These are phyloP conservation scores for Hyphopichia buzzinii DNA, from an alignment of 1,139 yeast species.

Conservation along the genomic window DNA sequence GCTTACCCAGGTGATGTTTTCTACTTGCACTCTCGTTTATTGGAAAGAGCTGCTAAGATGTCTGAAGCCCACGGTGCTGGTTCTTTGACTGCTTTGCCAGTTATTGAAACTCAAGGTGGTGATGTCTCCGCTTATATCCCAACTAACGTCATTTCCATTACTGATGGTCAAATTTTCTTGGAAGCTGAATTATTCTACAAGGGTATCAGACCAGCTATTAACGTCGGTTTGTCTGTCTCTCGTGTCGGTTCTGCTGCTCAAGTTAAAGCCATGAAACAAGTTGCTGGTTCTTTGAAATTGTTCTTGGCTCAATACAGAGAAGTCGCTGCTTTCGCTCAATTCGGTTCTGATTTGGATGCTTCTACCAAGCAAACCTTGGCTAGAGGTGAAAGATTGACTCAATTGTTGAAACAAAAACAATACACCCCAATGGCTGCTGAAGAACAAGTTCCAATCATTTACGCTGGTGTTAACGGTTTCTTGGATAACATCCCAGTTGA, in stretches of 20 bases:
- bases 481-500: constrained; percentile 84
- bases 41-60: constrained; percentile 98
- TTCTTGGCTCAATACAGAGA: constrained; percentile 99
- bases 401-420: constrained; percentile 97
- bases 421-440: constrained; percentile 96
- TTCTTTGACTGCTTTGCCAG: constrained; percentile 93
- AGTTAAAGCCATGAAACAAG: constrained; percentile 99
- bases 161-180: constrained; percentile 97
- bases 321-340: constrained; percentile 99
- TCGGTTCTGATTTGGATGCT: constrained; percentile 99
- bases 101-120: constrained; percentile 99
- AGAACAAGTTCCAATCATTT: constrained; percentile 98
- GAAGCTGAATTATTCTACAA: constrained; percentile 99
- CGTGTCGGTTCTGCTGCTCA: constrained; percentile 99
- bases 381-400: constrained; percentile 99
- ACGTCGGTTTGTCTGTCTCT: constrained; percentile 99
- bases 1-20: constrained; percentile 97
- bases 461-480: constrained; percentile 99
- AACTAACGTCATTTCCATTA: constrained; percentile 94
- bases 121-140: constrained; percentile 98
- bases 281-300: constrained; percentile 99
- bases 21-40: constrained; percentile 93
- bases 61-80: constrained; percentile 87
- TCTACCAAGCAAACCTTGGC: constrained; percentile 98
- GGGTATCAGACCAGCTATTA: constrained; percentile 99